These are phyloP conservation scores for Euphorbia schlechtendalii DNA, from an alignment of 441 rosid genomes.

Conservation along the genomic window DNA sequence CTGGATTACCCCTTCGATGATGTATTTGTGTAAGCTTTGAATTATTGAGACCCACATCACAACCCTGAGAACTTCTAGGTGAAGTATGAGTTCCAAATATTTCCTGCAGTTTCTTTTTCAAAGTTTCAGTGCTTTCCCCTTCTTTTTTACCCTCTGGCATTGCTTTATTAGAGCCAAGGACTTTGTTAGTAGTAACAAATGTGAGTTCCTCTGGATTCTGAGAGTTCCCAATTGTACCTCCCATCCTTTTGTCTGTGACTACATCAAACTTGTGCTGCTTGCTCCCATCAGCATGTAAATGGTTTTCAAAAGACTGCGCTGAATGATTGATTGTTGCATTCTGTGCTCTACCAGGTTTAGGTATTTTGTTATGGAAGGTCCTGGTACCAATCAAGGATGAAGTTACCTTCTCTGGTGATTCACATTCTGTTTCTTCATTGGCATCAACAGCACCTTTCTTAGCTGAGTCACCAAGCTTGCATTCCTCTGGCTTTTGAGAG, in stretches of 20 bases:
- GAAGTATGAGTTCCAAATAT: slow-evolving; percentile 64
- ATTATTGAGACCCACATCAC: slow-evolving; percentile 28
- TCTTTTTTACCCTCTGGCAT: slow-evolving; percentile 30
- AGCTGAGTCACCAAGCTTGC: slow-evolving; percentile 22
- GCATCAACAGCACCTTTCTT: slow-evolving; percentile 22
- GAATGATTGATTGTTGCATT: slow-evolving; percentile 30
- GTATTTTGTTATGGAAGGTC: slow-evolving; percentile 29
- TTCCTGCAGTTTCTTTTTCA: slow-evolving; percentile 76
- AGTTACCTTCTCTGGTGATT: slow-evolving; percentile 24
- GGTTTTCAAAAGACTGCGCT: slow-evolving; percentile 28
- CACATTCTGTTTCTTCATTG: slow-evolving; percentile 31
- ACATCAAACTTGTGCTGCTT: slow-evolving; percentile 29
- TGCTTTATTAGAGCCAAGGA: slow-evolving; percentile 26
- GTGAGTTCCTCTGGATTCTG: slow-evolving; percentile 43
- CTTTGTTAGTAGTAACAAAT: slow-evolving; percentile 35
- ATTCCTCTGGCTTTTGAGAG: slow-evolving; percentile 39
- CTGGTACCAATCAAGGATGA: slow-evolving; percentile 60
- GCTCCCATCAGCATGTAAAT: slow-evolving; percentile 31
- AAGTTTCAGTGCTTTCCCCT: slow-evolving; percentile 43
- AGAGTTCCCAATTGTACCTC: slow-evolving; percentile 28
- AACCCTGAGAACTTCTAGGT: slow-evolving; percentile 40
- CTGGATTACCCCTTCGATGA: slow-evolving; percentile 25
- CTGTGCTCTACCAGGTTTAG: slow-evolving; percentile 29
- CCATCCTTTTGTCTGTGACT: slow-evolving; percentile 33
- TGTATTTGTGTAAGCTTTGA: slow-evolving; percentile 27